These are phyloP conservation scores for Entrophospora sp. DNA, from an alignment of 192 early-diverging fungal genomes.

Conservation along the genomic window DNA sequence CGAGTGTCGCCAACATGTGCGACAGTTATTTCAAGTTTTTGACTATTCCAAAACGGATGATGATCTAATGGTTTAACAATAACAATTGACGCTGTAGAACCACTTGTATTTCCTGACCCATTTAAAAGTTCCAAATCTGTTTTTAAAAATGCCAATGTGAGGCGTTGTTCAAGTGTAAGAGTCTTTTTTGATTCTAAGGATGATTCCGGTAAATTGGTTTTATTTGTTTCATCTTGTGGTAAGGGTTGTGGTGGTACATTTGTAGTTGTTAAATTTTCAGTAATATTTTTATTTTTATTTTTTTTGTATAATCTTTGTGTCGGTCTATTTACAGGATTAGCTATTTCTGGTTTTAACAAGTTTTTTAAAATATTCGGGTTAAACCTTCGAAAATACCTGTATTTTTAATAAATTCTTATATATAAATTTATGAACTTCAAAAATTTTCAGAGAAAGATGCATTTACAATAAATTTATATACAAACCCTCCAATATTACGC, in stretches of 20 bases:
- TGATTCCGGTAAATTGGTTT: too few relatives aligned
- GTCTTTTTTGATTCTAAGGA: neutral
- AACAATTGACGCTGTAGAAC: conserved; percentile 60
- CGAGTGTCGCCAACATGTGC: conserved; percentile 66
- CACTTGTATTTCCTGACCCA: conserved; percentile 35
- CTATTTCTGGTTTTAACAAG: conserved; percentile 5
- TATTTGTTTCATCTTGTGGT: neutral
- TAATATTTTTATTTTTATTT: neutral
- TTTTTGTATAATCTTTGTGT: neutral
- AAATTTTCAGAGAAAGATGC: neutral
- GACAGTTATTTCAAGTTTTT: conserved; percentile 49
- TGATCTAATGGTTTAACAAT: conserved; percentile 55
- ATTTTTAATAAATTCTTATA: neutral
- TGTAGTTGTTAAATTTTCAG: neutral
- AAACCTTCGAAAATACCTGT: conserved; percentile 19
- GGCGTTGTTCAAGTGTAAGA: conserved; percentile 62
- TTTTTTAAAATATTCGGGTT: neutral
- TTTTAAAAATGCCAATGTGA: conserved; percentile 55
- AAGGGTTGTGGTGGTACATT: neutral
- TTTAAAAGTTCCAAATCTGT: conserved; percentile 42
- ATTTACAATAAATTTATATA: neutral
- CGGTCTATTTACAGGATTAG: too few relatives aligned
- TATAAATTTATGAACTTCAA: neutral
- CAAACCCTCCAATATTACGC: conserved; percentile 18
- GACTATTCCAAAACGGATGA: conserved; percentile 56